A percentile compares a stretch with the other conserved stretches of the same genome.
Evolutionary conservation across 2,329 filamentous ascomycete genomes (phyloP).

Genomic region (Fusarium sp.): DNA sequence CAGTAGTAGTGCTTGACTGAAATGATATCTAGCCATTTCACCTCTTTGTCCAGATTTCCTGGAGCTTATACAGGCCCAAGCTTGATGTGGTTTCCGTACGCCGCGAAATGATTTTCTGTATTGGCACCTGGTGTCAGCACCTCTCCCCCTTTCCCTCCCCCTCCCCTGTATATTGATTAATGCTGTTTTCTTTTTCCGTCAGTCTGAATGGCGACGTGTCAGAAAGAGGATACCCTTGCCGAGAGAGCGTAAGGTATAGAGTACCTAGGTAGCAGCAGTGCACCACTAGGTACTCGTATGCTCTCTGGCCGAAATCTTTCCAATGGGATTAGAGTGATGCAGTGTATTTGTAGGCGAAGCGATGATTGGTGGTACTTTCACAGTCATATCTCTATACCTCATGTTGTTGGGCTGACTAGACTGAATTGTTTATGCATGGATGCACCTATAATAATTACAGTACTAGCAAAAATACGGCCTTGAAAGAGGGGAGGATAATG

Average conservation of each 20-base stretch:
- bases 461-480: slow-evolving; percentile 20
- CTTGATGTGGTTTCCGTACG: slow-evolving; percentile 2
- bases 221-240: slow-evolving; percentile 24
- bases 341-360: slow-evolving; percentile 8
- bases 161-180: background rate
- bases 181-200: slow-evolving; percentile 11
- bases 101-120: slow-evolving; percentile 1
- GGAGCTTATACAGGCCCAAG: slow-evolving; percentile 5
- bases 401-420: slow-evolving; percentile 7
- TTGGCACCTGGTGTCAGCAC: background rate
- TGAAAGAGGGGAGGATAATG: slow-evolving; percentile 27
- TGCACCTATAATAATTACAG: background rate
- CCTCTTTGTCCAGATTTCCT: background rate
- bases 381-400: slow-evolving; percentile 28
- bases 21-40: background rate
- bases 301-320: slow-evolving; percentile 17
- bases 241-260: background rate
- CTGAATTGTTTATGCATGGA: slow-evolving; percentile 26
- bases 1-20: slow-evolving; percentile 5
- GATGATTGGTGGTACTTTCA: slow-evolving; percentile 35
- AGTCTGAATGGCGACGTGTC: slow-evolving; percentile 32
- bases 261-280: slow-evolving; percentile 13
- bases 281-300: slow-evolving; percentile 3
- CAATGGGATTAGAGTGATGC: slow-evolving; percentile 31
- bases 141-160: slow-evolving; percentile 10